A percentile compares a stretch with the other conserved stretches of the same genome.
Evolutionary conservation across 2,329 filamentous ascomycete genomes (phyloP).

Genomic region (Bipolaris sorokiniana): DNA sequence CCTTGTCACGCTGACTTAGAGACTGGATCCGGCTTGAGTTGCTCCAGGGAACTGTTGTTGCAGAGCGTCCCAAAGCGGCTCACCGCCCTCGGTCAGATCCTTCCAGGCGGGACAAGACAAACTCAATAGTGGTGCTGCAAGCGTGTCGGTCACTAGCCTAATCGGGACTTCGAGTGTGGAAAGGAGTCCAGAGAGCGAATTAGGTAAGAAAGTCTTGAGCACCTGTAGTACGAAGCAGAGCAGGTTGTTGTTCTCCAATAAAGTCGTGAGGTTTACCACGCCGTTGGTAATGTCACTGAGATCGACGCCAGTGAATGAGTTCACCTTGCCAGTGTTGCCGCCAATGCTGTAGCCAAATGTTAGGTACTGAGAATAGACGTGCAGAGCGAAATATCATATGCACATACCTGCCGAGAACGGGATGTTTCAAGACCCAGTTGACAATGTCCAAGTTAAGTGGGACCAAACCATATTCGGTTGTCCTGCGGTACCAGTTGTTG

Average conservation of each 20-base stretch:
- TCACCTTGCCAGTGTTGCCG: slow-evolving; percentile 59
- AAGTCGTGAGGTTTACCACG: slow-evolving; percentile 26
- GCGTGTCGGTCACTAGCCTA: slow-evolving; percentile 23
- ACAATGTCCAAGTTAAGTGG: slow-evolving; percentile 31
- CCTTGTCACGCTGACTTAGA: neutral
- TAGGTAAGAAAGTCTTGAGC: slow-evolving; percentile 44
- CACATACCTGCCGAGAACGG: slow-evolving; percentile 27
- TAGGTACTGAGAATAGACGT: neutral
- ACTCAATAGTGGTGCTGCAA: slow-evolving; percentile 28
- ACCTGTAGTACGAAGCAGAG: slow-evolving; percentile 47
- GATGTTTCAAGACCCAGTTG: slow-evolving; percentile 21
- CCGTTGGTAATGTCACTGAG: slow-evolving; percentile 33
- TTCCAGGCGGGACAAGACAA: slow-evolving; percentile 34
- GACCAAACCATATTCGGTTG: slow-evolving; percentile 56
- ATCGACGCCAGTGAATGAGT: slow-evolving; percentile 58
- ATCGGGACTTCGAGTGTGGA: slow-evolving; percentile 31
- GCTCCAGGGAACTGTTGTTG: slow-evolving; percentile 21
- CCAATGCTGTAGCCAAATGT: slow-evolving; percentile 48
- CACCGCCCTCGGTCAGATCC: slow-evolving; percentile 24
- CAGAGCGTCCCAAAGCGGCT: slow-evolving; percentile 27
- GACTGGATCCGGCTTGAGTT: slow-evolving; percentile 13
- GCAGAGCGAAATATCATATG: neutral
- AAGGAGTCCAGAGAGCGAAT: slow-evolving; percentile 41
- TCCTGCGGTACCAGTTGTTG: slow-evolving; percentile 58
- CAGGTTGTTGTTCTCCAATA: slow-evolving; percentile 51